These are phyloP conservation scores for Cercospora beticola DNA, from an alignment of 2,329 filamentous ascomycete genomes.

Conservation along the genomic window DNA sequence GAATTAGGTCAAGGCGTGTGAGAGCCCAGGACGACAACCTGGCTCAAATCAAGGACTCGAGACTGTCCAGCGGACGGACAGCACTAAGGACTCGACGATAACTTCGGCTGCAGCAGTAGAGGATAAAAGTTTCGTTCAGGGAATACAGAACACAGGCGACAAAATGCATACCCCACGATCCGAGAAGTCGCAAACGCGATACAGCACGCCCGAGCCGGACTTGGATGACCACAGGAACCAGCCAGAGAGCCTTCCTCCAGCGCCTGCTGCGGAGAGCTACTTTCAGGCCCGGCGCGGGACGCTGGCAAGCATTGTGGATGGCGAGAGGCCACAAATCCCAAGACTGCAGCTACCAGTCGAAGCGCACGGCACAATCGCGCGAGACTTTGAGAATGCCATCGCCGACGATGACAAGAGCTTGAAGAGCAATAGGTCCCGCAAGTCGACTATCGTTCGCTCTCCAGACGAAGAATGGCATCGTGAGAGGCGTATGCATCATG, in stretches of 20 bases:
- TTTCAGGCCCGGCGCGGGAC: constrained; percentile 61
- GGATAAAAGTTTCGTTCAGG: background rate
- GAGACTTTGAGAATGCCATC: constrained; percentile 86
- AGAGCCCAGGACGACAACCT: constrained; percentile 10
- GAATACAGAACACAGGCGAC: constrained; percentile 10
- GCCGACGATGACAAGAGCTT: constrained; percentile 70
- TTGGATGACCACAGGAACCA: constrained; percentile 85
- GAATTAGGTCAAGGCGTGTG: constrained; percentile 20
- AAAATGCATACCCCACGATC: constrained; percentile 62
- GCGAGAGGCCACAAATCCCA: constrained; percentile 47
- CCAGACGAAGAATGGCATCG: constrained; percentile 37
- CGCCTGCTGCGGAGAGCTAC: constrained; percentile 49
- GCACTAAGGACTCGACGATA: constrained; percentile 1
- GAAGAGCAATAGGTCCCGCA: constrained; percentile 56
- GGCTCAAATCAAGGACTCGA: constrained; percentile 12
- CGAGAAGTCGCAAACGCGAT: constrained; percentile 64
- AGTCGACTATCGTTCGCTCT: constrained; percentile 39
- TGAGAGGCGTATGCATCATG: constrained; percentile 25
- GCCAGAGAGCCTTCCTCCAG: constrained; percentile 58
- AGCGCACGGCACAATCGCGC: constrained; percentile 50
- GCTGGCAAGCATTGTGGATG: constrained; percentile 63
- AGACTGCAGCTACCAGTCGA: constrained; percentile 44
- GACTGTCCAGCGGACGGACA: constrained; percentile 4
- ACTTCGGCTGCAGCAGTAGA: background rate
- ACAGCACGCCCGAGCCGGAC: constrained; percentile 72